These are phyloP conservation scores for Copromyces sp. DNA, from an alignment of 495 filamentous ascomycete genomes.

Conservation along the genomic window DNA sequence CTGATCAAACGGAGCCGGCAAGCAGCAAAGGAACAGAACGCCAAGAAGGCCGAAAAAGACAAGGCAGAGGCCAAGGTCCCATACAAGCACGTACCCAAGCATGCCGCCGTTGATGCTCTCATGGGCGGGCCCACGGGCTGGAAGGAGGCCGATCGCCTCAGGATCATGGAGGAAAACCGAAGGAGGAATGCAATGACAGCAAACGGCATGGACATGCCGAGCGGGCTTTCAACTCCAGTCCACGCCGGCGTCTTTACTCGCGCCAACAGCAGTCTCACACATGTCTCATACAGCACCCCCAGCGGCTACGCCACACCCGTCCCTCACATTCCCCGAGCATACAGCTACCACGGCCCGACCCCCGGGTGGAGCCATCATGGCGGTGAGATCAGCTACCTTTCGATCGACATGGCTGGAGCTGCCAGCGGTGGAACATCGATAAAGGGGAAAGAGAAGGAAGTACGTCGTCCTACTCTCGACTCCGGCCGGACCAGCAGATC, in stretches of 20 bases:
- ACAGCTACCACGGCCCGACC: slow-evolving; percentile 32
- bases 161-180: slow-evolving; percentile 34
- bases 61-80: slow-evolving; percentile 33
- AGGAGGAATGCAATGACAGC: slow-evolving; percentile 32
- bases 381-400: slow-evolving; percentile 13
- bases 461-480: slow-evolving; percentile 16
- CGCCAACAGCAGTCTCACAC: slow-evolving; percentile 31
- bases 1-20: slow-evolving; percentile 35
- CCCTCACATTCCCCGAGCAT: slow-evolving; percentile 29
- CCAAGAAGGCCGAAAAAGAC: slow-evolving; percentile 33
- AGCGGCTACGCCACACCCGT: slow-evolving; percentile 30
- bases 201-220: slow-evolving; percentile 18
- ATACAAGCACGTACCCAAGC: slow-evolving; percentile 47
- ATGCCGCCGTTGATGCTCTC: slow-evolving; percentile 47
- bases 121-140: slow-evolving; percentile 41
- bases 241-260: slow-evolving; percentile 25
- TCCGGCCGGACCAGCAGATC: slow-evolving; percentile 18
- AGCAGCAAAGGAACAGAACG: slow-evolving; percentile 40
- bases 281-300: slow-evolving; percentile 28
- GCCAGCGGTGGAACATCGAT: neutral
- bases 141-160: slow-evolving; percentile 30
- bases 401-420: slow-evolving; percentile 6
- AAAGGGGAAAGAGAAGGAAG: slow-evolving; percentile 26
- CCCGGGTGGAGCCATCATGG: slow-evolving; percentile 16
- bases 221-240: slow-evolving; percentile 13